phyloP scores from a whole-genome alignment of 2,329 filamentous ascomycete genomes.

The Monosporascus sp. region DNA sequence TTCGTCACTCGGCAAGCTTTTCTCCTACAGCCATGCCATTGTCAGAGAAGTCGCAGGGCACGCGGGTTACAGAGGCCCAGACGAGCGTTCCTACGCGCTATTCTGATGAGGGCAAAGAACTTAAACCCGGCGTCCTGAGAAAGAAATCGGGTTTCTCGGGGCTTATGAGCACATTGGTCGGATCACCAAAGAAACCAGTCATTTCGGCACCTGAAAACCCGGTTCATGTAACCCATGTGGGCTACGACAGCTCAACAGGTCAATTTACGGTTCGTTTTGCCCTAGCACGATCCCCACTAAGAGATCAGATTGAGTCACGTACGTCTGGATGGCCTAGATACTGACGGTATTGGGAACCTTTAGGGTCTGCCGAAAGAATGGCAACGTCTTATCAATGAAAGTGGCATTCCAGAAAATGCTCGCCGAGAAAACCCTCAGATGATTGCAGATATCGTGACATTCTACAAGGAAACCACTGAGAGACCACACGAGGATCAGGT shows the following conservation, averaged over 20 bases:
- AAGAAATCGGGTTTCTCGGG: conserved; percentile 88
- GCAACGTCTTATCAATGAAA: conserved; percentile 92
- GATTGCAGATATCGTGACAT: conserved; percentile 90
- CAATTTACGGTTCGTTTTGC: conserved; percentile 77
- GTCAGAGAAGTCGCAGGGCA: conserved; percentile 36
- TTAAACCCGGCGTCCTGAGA: conserved; percentile 55
- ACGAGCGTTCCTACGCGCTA: conserved; percentile 61
- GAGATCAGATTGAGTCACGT: not conserved
- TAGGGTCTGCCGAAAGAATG: conserved; percentile 95
- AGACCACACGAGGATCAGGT: conserved; percentile 75
- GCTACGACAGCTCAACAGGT: conserved; percentile 92
- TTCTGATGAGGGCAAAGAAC: conserved; percentile 69
- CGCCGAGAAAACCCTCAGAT: conserved; percentile 93
- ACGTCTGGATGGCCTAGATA: conserved; percentile 1
- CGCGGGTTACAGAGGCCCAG: conserved; percentile 37
- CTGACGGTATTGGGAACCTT: conserved; percentile 6
- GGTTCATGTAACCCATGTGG: conserved; percentile 95
- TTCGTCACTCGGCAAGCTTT: conserved; percentile 64
- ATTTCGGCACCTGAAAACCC: conserved; percentile 98
- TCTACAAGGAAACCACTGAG: conserved; percentile 93
- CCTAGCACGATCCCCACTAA: conserved; percentile 2
- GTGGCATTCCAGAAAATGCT: conserved; percentile 92
- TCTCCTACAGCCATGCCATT: conserved; percentile 47
- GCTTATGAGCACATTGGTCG: conserved; percentile 77
- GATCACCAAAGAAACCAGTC: conserved; percentile 81